Evolutionary conservation across 495 filamentous ascomycete species (phyloP), one percentile per base, ranked within the genome.

Genomic region (Aspergillus baeticus): DNA sequence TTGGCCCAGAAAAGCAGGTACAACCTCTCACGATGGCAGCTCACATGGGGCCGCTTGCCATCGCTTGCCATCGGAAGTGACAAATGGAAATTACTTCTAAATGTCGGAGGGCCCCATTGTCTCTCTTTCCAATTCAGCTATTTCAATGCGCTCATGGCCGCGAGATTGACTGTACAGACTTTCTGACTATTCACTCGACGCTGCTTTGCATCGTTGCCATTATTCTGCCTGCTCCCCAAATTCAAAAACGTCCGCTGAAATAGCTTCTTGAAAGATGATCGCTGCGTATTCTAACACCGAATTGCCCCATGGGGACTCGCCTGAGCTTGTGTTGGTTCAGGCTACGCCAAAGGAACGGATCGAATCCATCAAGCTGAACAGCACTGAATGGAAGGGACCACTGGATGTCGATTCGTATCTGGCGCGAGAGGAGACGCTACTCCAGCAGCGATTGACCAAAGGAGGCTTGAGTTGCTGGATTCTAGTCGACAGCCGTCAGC

Each of bases 401-500:
- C 70, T 96, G 11, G 72, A 81, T 5, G 54, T 86, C 2, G 71
- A 86, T 10, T 77, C 84, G 41, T 98, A 98, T 67, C 81, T 96
- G 37, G 72, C 76, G 14, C 89, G 94, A 34, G 94, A 98, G 72
- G 71, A 78, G 20, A 81, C 85, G 62, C 82, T 97, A 3, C 72
- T 74, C 6, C 79, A 78, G n/a, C 84, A 89, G 45, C 74, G 77
- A 0, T 74, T 95, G 18, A 85, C 88, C 29, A 77, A 80, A 43
- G 75, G 94, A 64, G 89, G 88, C 37, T 73, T 97, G 38, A 90
- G 87, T 10, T 84, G 86, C 66, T 98, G 94, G 94, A 83, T 96
- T 56, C 81, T 98, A 2, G 87, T 92, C 0, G 82, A 91, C 62
- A 55, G 74, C 48, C 62, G 58, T 42, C 66, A 74, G 41, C 65